Percentiles rank a stretch among this genome's conserved stretches.
Evolutionary conservation across 352 stramenopile species (phyloP).

Genomic region (Phytophthora boehmeriae): DNA sequence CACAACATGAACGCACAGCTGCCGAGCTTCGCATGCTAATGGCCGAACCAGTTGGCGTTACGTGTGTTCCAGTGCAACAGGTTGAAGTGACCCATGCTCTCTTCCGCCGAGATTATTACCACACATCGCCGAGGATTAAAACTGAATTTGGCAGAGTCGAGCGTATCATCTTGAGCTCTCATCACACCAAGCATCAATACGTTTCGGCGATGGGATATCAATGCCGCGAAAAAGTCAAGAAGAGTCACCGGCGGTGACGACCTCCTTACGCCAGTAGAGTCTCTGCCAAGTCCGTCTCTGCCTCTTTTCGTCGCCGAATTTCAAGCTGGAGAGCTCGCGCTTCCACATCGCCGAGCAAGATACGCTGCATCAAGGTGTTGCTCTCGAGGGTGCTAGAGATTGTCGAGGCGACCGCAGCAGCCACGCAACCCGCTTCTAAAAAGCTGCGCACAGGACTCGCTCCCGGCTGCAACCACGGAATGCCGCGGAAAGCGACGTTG

Average conservation of each 20-base stretch:
- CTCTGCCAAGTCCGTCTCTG: constrained; percentile 31
- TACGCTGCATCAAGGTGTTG: constrained; percentile 31
- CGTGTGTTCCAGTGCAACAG: constrained; percentile 17
- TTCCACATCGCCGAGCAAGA: constrained; percentile 37
- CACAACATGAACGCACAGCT: neutral
- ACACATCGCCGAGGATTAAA: constrained; percentile 1
- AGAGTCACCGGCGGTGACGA: constrained; percentile 2
- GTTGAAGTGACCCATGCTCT: constrained; percentile 23
- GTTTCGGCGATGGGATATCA: constrained; percentile 1
- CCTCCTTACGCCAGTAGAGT: constrained; percentile 4
- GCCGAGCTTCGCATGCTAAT: neutral
- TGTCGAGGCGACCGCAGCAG: constrained; percentile 43
- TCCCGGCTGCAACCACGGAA: constrained; percentile 46
- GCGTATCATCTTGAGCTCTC: constrained; percentile 4
- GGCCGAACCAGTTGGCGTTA: constrained; percentile 17
- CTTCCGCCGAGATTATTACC: constrained; percentile 8
- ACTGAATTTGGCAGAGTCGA: constrained; percentile 12
- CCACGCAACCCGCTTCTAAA: constrained; percentile 45
- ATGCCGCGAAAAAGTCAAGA: constrained; percentile 1
- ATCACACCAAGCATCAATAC: constrained; percentile 8
- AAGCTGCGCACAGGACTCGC: constrained; percentile 31
- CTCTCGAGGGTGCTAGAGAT: constrained; percentile 39
- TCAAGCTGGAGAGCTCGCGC: constrained; percentile 11
- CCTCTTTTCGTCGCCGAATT: constrained; percentile 17
- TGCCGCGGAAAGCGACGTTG: constrained; percentile 37